These are phyloP conservation scores for Podila clonocystis DNA, from an alignment of 192 early-diverging fungal species.

Conservation along the genomic window DNA sequence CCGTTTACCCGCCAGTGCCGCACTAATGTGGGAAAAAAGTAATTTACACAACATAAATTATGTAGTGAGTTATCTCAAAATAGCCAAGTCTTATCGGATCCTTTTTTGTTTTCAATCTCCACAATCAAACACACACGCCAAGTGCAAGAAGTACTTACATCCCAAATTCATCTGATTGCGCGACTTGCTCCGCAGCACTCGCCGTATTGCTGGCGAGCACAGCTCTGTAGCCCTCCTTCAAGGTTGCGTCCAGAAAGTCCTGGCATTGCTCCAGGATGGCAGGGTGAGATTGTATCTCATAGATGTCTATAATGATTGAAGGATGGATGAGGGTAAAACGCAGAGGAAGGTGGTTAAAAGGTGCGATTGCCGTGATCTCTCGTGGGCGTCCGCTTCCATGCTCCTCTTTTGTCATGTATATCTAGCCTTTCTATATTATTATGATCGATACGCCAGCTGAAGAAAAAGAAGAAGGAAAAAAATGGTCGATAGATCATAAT, in stretches of 20 bases:
- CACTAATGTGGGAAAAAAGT: slow-evolving; percentile 11
- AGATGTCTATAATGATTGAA: slow-evolving; percentile 14
- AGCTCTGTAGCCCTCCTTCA: slow-evolving; percentile 37
- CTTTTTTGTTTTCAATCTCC: not conserved
- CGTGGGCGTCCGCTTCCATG: not conserved
- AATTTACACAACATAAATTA: not conserved
- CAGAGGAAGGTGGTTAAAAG: not conserved
- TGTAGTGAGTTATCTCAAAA: not conserved
- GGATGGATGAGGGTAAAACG: not conserved
- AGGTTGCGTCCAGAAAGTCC: slow-evolving; percentile 35
- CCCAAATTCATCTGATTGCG: slow-evolving; percentile 20
- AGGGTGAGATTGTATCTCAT: slow-evolving; percentile 42
- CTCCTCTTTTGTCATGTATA: too few species aligned
- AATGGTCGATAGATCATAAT: not conserved
- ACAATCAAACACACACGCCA: not conserved
- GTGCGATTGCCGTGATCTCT: not conserved
- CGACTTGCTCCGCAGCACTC: slow-evolving; percentile 42
- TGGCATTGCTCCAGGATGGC: slow-evolving; percentile 47
- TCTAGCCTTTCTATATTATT: too few species aligned
- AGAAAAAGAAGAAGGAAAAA: not conserved
- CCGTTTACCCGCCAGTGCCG: slow-evolving; percentile 37
- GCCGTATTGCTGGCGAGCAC: slow-evolving; percentile 47
- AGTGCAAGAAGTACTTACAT: slow-evolving; percentile 10
- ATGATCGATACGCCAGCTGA: too few species aligned
- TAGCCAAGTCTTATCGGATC: not conserved